phyloP scores from a whole-genome alignment of 192 early-diverging fungal genomes.

The Phlyctochytrium planicorne region DNA sequence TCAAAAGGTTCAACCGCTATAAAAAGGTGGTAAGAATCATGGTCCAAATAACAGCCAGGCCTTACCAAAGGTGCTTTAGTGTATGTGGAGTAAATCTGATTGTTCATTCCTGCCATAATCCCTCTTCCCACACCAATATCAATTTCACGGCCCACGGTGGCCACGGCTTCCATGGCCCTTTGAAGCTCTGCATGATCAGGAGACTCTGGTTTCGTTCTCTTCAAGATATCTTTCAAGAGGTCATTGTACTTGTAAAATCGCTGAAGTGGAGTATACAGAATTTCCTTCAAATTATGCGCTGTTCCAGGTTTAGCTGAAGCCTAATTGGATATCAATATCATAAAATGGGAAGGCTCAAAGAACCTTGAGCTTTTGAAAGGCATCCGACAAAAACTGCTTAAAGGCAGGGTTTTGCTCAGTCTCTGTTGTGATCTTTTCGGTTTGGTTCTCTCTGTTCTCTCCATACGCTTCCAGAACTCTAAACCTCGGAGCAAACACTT shows the following conservation, averaged over 20 bases:
- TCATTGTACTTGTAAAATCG: conserved; percentile 1
- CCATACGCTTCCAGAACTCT: neutral
- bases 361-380: neutral
- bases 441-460: neutral
- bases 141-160: neutral
- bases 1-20: neutral
- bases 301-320: too few species aligned
- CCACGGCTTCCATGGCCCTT: neutral
- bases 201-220: neutral
- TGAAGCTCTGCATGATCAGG: neutral
- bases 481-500: neutral
- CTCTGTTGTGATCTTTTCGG: neutral
- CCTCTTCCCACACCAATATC: neutral
- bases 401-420: neutral
- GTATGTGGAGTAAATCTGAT: too few species aligned
- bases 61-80: too few species aligned
- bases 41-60: too few species aligned
- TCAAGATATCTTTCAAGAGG: neutral
- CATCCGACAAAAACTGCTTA: neutral
- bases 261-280: neutral
- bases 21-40: neutral
- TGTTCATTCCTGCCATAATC: neutral
- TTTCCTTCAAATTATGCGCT: neutral
- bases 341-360: too few species aligned
- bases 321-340: too few species aligned